Base-by-base conservation (phyloP, 1,284 basidiomycete genomes). In the Leccinum subspadiceum region DNA sequence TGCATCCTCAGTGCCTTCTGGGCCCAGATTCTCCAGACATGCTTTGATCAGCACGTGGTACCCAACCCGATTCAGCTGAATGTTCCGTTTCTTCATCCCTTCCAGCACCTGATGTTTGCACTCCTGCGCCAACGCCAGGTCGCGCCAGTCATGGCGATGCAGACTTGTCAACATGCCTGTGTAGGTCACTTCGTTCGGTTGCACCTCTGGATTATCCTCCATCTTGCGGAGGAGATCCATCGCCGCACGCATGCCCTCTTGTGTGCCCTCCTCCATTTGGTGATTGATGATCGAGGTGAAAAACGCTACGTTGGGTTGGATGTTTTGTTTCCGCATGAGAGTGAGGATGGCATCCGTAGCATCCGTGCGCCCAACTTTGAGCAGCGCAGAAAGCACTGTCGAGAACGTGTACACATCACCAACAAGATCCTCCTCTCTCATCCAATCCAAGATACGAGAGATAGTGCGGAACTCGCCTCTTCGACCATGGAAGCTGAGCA, bases 361-460 rank as follows among this genome's bases (percentile, higher is more conserved):
- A 65, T 93, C 86, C 31, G 81, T 73, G 55, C 85, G 80, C n/a
- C 84, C 83, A 6, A 83, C 82, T 64, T 84, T 85, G 35, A 90
- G 80, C 59, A 94, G 71, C 1, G 89, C 88, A 24, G 87, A 84
- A 10, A 94, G 84, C 29, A 95, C 80, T 3, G 86, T 91, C 2
- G 92, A 91, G 72, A 87, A 95, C 0, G 89, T 94, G 73, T 88
- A 85, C 4, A 88, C 84, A 68, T 95, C 92, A 7, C 90, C 90
- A 9, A 73, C 66, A 35, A 94, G 68, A 0, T 79, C 79, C 2
- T 75, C 77, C 3, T 77, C 73, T 20, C 79, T 75, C 75, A 93
- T 84, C 49, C 76, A 75, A 60, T 83, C 80, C 22, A 95, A 74
- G 20, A 83, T 71, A 17, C 68, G 62, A 13, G 84, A 84, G 62